Evolutionary conservation across 139 green algal genomes (phyloP).

Genomic region (Ostreobium quekettii): DNA sequence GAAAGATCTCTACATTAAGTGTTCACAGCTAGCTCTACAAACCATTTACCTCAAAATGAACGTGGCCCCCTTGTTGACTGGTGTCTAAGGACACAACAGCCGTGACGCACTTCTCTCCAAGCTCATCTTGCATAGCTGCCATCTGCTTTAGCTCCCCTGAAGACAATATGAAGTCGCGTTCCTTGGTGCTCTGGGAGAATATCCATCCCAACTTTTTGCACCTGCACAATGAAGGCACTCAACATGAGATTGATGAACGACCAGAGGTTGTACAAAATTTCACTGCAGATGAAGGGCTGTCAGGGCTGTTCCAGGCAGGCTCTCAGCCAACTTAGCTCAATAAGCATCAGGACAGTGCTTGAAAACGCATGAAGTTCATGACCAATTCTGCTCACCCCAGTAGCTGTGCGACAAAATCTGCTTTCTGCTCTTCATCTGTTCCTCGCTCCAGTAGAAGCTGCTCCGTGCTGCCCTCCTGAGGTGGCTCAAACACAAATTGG

Average conservation of each 20-base stretch:
- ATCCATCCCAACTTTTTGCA: conserved; percentile 74
- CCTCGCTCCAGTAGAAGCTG: conserved; percentile 42
- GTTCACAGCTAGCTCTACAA: neutral
- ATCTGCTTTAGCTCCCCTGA: conserved; percentile 61
- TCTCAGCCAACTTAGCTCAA: too few species aligned
- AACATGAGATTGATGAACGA: too few species aligned
- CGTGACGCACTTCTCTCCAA: conserved; percentile 66
- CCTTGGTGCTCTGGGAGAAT: conserved; percentile 70
- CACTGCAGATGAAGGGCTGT: too few species aligned
- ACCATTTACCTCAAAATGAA: conserved; percentile 48
- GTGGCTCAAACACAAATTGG: conserved; percentile 82
- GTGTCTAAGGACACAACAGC: conserved; percentile 73
- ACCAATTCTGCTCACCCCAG: conserved; percentile 45
- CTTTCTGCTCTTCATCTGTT: conserved; percentile 48
- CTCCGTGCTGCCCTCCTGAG: conserved; percentile 62
- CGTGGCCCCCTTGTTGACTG: conserved; percentile 30
- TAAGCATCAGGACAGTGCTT: too few species aligned
- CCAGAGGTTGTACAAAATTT: too few species aligned
- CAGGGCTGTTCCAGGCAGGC: too few species aligned
- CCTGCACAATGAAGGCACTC: neutral
- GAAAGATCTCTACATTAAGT: neutral
- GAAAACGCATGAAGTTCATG: too few species aligned
- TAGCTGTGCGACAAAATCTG: conserved; percentile 49
- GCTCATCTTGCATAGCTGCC: conserved; percentile 44
- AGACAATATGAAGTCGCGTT: conserved; percentile 80